Base-by-base conservation (phyloP, 371 early-diverging fungal species). In the Mucor irregularis region DNA sequence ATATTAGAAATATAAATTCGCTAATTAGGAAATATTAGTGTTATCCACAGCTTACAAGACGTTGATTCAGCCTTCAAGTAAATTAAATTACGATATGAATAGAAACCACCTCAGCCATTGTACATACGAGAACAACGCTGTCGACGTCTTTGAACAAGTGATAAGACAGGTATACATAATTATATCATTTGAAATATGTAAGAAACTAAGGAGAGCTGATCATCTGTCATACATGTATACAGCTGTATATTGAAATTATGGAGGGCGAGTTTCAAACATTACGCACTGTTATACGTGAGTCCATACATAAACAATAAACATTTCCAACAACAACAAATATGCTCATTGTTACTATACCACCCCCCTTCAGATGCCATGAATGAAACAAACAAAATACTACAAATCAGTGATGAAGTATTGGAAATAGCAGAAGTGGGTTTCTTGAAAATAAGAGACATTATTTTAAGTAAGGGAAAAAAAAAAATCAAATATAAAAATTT, bases 211-310 rank as follows among this genome's bases (percentile, higher is more conserved):
- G n/a, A n/a, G n/a, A n/a, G n/a, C n/a, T n/a, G n/a, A n/a, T n/a
- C n/a, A n/a, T n/a, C n/a, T n/a, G n/a, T n/a, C n/a, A n/a, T n/a
- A n/a, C n/a, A n/a, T n/a, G n/a, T n/a, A 26, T 31, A 14, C 25
- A 53, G 78, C 55, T 81, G 24, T 86, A 81, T 55, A 71, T 73
- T 33, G 86, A 86, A 66, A 83, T 86, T 51, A 76, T 86, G 81
- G 86, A 83, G 42, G 86, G 86, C 30, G 84, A 86, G 59, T 86
- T 83, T 62, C 80, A 80, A 48, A 81, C 78, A 34, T 77, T 86
- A 54, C 74, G 82, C 14, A 69, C 77, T 16, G 74, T 85, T 68
- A 78, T 85, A 35, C 68, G 85, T 83, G 75, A 66, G 82, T n/a
- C 31, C 25, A 58, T 11, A 25, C 45, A 53, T 24, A 40, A 43